A percentile compares a stretch with the other conserved stretches of the same genome.
Evolutionary conservation across 805 yeast species (phyloP).

Genomic region (Saturnispora galanensis): DNA sequence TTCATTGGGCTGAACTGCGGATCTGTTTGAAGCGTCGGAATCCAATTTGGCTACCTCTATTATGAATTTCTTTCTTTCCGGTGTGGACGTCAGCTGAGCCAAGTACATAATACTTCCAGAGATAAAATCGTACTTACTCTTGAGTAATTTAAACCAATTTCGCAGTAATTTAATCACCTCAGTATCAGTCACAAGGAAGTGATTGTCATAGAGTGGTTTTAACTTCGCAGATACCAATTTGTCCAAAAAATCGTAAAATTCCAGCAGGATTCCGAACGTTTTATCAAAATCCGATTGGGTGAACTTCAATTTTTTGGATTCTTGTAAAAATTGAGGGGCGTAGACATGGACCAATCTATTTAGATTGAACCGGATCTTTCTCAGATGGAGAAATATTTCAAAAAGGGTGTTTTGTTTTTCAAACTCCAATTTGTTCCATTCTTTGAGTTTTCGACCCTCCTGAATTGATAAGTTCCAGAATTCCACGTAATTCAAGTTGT

Average conservation of each 20-base stretch:
- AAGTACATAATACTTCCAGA: constrained; percentile 24
- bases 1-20: constrained; percentile 22
- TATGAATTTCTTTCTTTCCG: constrained; percentile 21
- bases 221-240: constrained; percentile 18
- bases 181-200: constrained; percentile 22
- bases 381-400: constrained; percentile 21
- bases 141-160: constrained; percentile 22
- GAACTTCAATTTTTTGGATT: constrained; percentile 6
- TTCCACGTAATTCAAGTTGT: constrained; percentile 18
- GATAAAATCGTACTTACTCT: constrained; percentile 19
- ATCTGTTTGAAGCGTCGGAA: constrained; percentile 18
- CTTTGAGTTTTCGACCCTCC: constrained; percentile 15
- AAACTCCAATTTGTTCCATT: constrained; percentile 22
- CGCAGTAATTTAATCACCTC: constrained; percentile 18
- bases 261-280: constrained; percentile 22
- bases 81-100: constrained; percentile 21
- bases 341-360: constrained; percentile 21
- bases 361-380: constrained; percentile 20
- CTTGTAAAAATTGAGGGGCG: constrained; percentile 19
- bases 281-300: constrained; percentile 19
- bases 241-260: constrained; percentile 20
- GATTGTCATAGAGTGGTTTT: constrained; percentile 22
- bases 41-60: constrained; percentile 12
- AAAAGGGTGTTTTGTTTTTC: constrained; percentile 24
- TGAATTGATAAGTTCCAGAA: constrained; percentile 23